A percentile compares a stretch with the other conserved stretches of the same genome.
Conservation (phyloP, 768 basidiomycete species). For the Tulasnella sp. region DNA sequence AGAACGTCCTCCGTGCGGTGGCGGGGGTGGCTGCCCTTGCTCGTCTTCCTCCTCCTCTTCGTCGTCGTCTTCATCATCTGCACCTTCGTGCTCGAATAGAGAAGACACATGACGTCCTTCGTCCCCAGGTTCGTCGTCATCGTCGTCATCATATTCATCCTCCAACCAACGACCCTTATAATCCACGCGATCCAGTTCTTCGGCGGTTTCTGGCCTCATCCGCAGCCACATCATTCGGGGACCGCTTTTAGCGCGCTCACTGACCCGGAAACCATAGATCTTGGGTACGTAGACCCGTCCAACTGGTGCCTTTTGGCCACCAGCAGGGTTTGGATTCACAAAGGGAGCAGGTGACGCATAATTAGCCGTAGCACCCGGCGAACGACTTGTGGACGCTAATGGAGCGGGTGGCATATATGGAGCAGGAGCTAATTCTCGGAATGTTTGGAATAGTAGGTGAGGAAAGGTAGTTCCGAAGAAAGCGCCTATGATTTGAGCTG, state of each 20-base stretch:
- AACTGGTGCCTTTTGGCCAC: conserved; percentile 76
- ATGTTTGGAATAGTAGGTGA: conserved; percentile 95
- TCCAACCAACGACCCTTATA: conserved; percentile 83
- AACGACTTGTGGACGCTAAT: conserved; percentile 34
- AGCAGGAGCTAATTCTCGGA: conserved; percentile 85
- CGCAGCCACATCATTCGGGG: conserved; percentile 97
- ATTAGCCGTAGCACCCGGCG: conserved; percentile 8
- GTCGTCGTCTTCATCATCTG: conserved; percentile 38
- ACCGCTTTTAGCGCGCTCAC: conserved; percentile 85
- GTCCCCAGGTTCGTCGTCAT: conserved; percentile 11
- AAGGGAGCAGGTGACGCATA: conserved; percentile 35
- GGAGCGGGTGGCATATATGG: conserved; percentile 61
- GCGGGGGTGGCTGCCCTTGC: conserved; percentile 18
- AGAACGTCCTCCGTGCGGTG: background rate
- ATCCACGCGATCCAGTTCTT: conserved; percentile 78
- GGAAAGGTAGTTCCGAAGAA: conserved; percentile 99
- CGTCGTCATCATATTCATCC: conserved; percentile 44
- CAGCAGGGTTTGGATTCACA: conserved; percentile 77
- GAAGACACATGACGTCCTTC: conserved; percentile 13
- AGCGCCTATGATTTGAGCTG: conserved; percentile 45
- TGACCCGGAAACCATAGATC: conserved; percentile 97
- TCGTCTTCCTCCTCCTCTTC: conserved; percentile 43
- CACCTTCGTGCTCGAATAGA: conserved; percentile 28
- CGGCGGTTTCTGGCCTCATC: conserved; percentile 63
- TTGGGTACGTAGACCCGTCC: conserved; percentile 80